phyloP scores from a whole-genome alignment of 179 eudicot species.

The Beta corolliflora region DNA sequence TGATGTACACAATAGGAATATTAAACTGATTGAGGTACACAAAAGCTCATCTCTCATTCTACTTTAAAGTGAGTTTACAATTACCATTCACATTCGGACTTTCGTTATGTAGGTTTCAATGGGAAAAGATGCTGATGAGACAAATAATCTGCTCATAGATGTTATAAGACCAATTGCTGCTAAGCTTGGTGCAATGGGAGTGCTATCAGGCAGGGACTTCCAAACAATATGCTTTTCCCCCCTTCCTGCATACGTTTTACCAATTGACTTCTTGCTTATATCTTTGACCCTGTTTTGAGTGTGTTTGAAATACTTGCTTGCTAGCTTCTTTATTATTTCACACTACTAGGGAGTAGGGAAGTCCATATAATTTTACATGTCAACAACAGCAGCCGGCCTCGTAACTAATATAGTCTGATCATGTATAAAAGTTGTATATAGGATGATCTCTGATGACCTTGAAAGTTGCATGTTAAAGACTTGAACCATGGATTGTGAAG shows the following conservation, averaged over 20 bases:
- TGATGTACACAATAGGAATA: conserved; percentile 75
- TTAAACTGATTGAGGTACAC: conserved; percentile 76
- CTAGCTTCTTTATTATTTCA: neutral
- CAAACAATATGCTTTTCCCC: conserved; percentile 59
- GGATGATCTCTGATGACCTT: too few relatives aligned
- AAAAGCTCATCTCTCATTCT: neutral
- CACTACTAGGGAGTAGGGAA: neutral
- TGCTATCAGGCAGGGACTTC: conserved; percentile 69
- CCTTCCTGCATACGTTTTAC: neutral
- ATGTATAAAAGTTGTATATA: too few relatives aligned
- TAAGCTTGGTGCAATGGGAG: conserved; percentile 59
- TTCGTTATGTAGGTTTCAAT: conserved; percentile 65
- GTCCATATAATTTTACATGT: too few relatives aligned
- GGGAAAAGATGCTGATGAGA: conserved; percentile 72
- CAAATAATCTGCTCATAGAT: conserved; percentile 61
- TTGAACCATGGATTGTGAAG: too few relatives aligned
- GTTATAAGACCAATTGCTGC: conserved; percentile 61
- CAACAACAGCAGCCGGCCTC: neutral
- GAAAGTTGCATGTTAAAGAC: too few relatives aligned
- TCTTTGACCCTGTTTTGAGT: neutral
- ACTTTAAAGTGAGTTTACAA: neutral
- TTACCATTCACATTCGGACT: conserved; percentile 14
- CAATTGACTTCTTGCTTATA: neutral
- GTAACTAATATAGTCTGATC: too few relatives aligned
- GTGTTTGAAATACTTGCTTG: neutral